A percentile compares a stretch with the other conserved stretches of the same genome.
Evolutionary conservation across 805 yeast genomes (phyloP).

Genomic region (Saturnispora kantuleensis): DNA sequence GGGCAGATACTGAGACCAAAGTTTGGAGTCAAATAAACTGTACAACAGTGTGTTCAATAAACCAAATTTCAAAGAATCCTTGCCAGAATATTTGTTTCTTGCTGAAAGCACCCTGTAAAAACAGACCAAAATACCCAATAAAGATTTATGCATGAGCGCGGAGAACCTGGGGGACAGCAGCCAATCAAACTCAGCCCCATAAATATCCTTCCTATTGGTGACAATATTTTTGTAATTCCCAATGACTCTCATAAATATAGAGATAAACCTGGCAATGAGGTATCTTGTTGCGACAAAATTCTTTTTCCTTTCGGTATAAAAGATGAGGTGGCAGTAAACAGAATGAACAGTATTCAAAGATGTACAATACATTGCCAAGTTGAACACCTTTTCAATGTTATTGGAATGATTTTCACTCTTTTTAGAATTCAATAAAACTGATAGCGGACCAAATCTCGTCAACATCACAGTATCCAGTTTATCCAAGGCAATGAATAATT

Average conservation of each 20-base stretch:
- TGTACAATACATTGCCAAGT: constrained; percentile 17
- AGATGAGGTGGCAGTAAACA: constrained; percentile 32
- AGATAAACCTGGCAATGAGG: constrained; percentile 29
- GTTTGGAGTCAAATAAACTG: constrained; percentile 1
- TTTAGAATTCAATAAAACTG: constrained; percentile 19
- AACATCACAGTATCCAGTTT: constrained; percentile 30
- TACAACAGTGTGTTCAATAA: constrained; percentile 5
- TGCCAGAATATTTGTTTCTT: constrained; percentile 15
- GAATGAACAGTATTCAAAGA: constrained; percentile 29
- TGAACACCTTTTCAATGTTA: constrained; percentile 18
- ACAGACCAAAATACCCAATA: constrained; percentile 15
- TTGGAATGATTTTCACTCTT: constrained; percentile 14
- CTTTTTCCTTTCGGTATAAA: constrained; percentile 27
- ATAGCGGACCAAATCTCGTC: constrained; percentile 23
- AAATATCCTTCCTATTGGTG: constrained; percentile 19
- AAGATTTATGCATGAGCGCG: constrained; percentile 29
- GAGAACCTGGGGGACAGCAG: constrained; percentile 30
- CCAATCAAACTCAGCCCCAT: constrained; percentile 31
- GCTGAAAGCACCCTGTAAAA: constrained; percentile 24
- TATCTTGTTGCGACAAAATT: constrained; percentile 23
- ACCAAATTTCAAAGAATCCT: constrained; percentile 1
- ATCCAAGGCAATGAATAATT: constrained; percentile 27
- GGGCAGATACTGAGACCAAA: constrained; percentile 6
- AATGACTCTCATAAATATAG: constrained; percentile 25
- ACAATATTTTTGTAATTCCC: constrained; percentile 29